Evolutionary conservation across 257 asterid species (phyloP).

Genomic region (Solanum lycopersicoides): DNA sequence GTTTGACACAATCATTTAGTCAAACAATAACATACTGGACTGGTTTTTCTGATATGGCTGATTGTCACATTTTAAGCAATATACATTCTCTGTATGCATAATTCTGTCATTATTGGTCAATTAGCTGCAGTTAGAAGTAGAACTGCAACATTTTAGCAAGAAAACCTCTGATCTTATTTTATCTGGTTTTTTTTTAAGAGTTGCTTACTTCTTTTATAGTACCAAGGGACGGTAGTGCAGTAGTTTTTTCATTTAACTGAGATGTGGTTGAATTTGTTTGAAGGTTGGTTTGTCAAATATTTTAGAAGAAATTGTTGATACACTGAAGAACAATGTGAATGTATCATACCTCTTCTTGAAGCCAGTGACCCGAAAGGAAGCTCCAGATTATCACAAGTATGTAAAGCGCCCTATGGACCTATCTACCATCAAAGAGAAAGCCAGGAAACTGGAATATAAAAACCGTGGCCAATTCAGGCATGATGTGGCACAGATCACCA

Average conservation of each 20-base stretch:
- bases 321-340: constrained; percentile 46
- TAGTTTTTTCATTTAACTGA: background rate
- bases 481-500: constrained; percentile 60
- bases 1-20: background rate
- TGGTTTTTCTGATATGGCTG: background rate
- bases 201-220: background rate
- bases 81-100: background rate
- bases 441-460: constrained; percentile 71
- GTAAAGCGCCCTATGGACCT: constrained; percentile 83
- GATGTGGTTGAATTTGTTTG: constrained; percentile 3
- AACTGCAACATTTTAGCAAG: background rate
- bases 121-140: background rate
- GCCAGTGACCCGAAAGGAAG: constrained; percentile 90
- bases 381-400: constrained; percentile 69
- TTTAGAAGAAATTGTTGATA: constrained; percentile 64
- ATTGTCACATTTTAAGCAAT: background rate
- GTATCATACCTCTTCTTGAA: constrained; percentile 71
- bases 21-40: background rate
- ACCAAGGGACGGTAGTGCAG: background rate
- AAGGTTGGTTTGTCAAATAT: constrained; percentile 90
- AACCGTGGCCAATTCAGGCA: constrained; percentile 79
- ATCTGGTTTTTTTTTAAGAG: background rate
- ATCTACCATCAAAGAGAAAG: constrained; percentile 66
- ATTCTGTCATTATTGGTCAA: background rate
- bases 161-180: background rate